A percentile compares a stretch with the other conserved stretches of the same genome.
Conservation (phyloP, 2,329 filamentous ascomycete species). For the Aschersonia sp. region DNA sequence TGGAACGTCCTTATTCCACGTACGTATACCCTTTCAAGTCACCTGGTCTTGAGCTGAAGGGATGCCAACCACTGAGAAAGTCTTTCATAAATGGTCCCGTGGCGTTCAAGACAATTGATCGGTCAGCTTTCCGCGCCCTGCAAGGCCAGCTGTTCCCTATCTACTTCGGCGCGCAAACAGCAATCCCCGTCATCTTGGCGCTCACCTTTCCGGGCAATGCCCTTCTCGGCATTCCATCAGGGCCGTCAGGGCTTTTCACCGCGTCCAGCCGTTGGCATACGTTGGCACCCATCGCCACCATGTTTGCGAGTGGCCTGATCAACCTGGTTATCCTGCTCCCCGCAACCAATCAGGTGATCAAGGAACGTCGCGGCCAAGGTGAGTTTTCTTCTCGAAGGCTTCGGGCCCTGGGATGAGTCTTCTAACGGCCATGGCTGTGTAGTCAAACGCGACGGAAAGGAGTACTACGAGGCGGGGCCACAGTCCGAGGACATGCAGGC, state of each 20-base stretch:
- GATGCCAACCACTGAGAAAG: constrained; percentile 18
- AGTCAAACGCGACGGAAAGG: constrained; percentile 84
- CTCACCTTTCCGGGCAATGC: constrained; percentile 64
- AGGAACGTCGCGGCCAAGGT: constrained; percentile 67
- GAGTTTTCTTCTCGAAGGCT: constrained; percentile 12
- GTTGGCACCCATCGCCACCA: constrained; percentile 52
- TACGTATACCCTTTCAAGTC: constrained; percentile 15
- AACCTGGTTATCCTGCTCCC: constrained; percentile 66
- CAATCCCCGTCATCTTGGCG: constrained; percentile 56
- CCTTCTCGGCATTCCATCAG: constrained; percentile 28
- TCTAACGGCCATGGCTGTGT: background rate
- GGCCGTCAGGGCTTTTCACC: constrained; percentile 42
- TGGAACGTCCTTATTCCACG: constrained; percentile 77
- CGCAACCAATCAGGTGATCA: constrained; percentile 60
- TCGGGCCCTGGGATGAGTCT: background rate
- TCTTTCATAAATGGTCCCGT: constrained; percentile 64
- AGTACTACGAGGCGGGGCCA: constrained; percentile 62
- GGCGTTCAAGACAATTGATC: constrained; percentile 62
- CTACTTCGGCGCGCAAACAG: constrained; percentile 78
- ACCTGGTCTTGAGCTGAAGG: background rate
- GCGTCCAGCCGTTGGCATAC: constrained; percentile 48
- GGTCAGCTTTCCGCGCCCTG: constrained; percentile 67
- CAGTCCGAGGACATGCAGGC: constrained; percentile 74
- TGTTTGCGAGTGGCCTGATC: constrained; percentile 53
- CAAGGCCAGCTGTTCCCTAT: constrained; percentile 73